phyloP scores from a whole-genome alignment of 1,284 basidiomycete genomes.

The Gomphus bonarii region DNA sequence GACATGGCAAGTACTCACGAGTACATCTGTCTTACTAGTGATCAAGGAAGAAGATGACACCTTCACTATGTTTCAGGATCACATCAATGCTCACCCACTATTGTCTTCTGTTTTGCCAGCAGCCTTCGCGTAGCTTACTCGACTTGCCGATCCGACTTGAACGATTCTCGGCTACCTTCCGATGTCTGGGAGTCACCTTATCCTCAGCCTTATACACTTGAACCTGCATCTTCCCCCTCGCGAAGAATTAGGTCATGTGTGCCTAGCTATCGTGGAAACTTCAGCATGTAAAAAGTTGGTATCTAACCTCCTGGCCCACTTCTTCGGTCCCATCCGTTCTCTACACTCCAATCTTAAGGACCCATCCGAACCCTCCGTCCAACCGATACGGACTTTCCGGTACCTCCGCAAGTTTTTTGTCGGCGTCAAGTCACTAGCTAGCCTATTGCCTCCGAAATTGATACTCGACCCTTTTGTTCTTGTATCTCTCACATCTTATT shows the following conservation, averaged over 20 bases:
- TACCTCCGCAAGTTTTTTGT: neutral
- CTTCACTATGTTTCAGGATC: neutral
- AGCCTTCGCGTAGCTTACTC: neutral
- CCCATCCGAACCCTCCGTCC: neutral
- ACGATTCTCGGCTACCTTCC: neutral
- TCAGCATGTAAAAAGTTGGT: neutral
- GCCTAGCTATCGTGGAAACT: neutral
- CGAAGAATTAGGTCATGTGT: neutral
- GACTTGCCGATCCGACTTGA: neutral
- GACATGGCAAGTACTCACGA: neutral
- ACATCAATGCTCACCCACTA: neutral
- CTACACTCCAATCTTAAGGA: neutral
- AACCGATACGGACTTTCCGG: neutral
- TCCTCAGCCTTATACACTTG: neutral
- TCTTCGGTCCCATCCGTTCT: neutral
- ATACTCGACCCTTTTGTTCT: neutral
- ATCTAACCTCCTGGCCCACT: neutral
- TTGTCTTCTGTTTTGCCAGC: neutral
- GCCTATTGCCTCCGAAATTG: neutral
- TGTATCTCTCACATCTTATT: neutral
- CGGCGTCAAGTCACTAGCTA: neutral
- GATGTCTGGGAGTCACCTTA: neutral
- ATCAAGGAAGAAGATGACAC: neutral
- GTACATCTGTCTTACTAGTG: neutral
- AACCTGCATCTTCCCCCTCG: neutral